These are phyloP conservation scores for Gracilaria caudata DNA, from an alignment of 23 red algal species.

Conservation along the genomic window DNA sequence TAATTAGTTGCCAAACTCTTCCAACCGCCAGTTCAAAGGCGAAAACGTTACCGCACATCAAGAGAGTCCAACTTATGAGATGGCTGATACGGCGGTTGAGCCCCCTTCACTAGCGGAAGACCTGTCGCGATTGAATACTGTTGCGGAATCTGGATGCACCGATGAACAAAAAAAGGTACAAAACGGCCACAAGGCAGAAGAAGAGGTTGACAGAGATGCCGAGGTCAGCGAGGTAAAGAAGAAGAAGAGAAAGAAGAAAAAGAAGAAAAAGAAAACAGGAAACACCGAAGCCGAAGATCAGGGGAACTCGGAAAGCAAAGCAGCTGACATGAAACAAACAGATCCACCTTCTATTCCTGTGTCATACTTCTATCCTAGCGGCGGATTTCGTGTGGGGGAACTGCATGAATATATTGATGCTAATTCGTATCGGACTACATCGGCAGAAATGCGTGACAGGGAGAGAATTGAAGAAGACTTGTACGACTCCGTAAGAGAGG, in stretches of 20 bases:
- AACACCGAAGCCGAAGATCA: slow-evolving; percentile 24
- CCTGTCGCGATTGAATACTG: slow-evolving; percentile 4
- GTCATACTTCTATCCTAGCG: slow-evolving; percentile 64
- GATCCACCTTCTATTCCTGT: slow-evolving; percentile 84
- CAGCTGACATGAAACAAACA: slow-evolving; percentile 46
- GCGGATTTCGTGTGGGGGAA: slow-evolving; percentile 82
- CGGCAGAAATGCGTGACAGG: slow-evolving; percentile 85
- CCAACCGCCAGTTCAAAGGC: neutral
- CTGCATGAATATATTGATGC: slow-evolving; percentile 81
- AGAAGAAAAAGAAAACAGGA: slow-evolving; percentile 71
- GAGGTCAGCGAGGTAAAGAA: slow-evolving; percentile 38
- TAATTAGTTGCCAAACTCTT: neutral
- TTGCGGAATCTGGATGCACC: neutral
- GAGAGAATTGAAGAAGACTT: slow-evolving; percentile 84
- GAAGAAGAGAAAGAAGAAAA: slow-evolving; percentile 78
- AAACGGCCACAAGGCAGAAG: neutral
- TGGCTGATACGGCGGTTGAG: slow-evolving; percentile 57
- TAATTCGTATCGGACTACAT: slow-evolving; percentile 82
- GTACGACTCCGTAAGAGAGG: slow-evolving; percentile 76
- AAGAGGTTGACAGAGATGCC: slow-evolving; percentile 13
- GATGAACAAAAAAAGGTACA: neutral
- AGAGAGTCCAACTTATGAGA: neutral
- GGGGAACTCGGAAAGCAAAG: neutral
- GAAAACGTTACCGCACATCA: neutral
- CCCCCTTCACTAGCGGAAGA: slow-evolving; percentile 25